Base-by-base conservation (phyloP, 805 yeast genomes). In the Yamadazyma laniorum region DNA sequence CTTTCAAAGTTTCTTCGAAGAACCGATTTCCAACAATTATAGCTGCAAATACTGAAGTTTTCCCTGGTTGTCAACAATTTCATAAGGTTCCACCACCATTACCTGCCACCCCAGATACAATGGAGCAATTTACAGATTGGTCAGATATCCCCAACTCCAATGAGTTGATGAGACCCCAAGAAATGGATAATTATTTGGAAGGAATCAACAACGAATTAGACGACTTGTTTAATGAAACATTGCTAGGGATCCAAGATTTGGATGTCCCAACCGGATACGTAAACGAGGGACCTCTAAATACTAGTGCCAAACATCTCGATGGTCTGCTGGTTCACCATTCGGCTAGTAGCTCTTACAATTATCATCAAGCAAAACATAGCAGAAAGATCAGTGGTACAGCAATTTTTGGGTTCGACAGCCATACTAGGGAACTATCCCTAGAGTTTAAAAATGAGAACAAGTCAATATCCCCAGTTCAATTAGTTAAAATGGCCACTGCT, bases 351-450 rank as follows among this genome's bases (percentile, higher is more conserved):
- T 39, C 51, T 28, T 35, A 32, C 30, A 32, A 35, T 18, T 40
- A 33, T 31, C 53, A 50, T 38, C 45, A 46, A 32, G 41, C 59
- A 49, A 34, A 55, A 45, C 91, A 84, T 53, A 60, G 72, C 37
- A 74, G 86, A 47, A 77, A 79, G 41, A 68, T 76, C 14, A 82
- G 89, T 63, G 95, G 95, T 11, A 82, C 91, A 3, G 91, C 85
- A 2, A 84, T 85, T 18, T 85, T 85, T 58, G 95, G 95, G 0
- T 84, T 75, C 48, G 63, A 71, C 6, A 79, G 77, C 32, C 90
- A 84, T 55, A 72, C 72, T 42, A 75, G 77, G 41, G 82, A 79
- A 32, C 57, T 84, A 25, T 77, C 85, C 2, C 72, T 84, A 5
- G 84, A 83, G 9, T 37, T 67, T 4, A 43, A 28, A 14, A 31